Base-by-base conservation (phyloP, 345 rosid genomes). In the Citrus trifoliata region DNA sequence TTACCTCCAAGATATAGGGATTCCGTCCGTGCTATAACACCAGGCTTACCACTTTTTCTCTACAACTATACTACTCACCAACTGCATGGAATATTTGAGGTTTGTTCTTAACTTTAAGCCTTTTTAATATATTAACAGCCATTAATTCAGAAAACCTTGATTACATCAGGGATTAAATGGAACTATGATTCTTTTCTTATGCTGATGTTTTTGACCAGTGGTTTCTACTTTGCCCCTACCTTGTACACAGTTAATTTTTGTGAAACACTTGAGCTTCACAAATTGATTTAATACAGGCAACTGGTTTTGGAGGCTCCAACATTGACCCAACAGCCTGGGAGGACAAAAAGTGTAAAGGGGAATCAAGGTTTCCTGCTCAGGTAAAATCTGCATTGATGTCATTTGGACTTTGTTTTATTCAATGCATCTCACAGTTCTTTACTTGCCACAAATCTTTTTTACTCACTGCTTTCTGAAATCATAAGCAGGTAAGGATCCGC, bases 291-390 rank as follows among this genome's bases (percentile, higher is more conserved):
- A 7, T 67, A 56, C 86, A 96, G 98, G 99, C 99, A 73, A 83
- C 92, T 75, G 88, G 94, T 82, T 96, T 96, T 88, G 98, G 99
- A 67, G 98, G 99, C 79, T 91, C 97, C 27, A 94, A 96, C 86
- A 96, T 96, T 33, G 99, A 96, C 82, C 97, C 98, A 73, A 96
- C 98, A 84, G 99, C 99, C 35, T 96, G 99, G 99, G 99, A 94
- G 86, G 98, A 96, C 87, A 96, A 94, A 78, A 96, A 96, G 80
- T 91, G 95, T 85, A 96, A 96, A 91, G 99, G 99, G 33, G 98
- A 96, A 83, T 94, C 98, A 7, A 90, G 99, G 85, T 96, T 96
- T 74, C 98, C 99, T 78, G 99, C 99, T 79, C 99, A 96, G 95
- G 99, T 96, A 56, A 80, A 62, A 28, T 48, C 42, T 51, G 24